Conservation (phyloP, 192 early-diverging fungal species). For the Glomus cerebriforme region DNA sequence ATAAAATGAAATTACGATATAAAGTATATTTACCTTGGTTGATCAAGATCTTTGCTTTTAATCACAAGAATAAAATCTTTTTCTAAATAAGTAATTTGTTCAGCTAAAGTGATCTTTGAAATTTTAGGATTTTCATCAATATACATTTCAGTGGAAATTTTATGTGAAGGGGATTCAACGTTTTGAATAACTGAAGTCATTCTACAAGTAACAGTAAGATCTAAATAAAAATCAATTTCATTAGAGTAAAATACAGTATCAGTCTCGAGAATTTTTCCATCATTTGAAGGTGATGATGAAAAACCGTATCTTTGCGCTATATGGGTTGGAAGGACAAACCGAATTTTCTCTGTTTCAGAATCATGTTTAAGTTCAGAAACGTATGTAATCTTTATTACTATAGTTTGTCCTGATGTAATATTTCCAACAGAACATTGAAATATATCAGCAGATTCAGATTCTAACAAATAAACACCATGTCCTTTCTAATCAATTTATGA, state of each 20-base stretch:
- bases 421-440: constrained; percentile 55
- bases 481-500: constrained; percentile 2
- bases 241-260: neutral
- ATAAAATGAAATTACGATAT: neutral
- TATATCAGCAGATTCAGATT: constrained; percentile 34
- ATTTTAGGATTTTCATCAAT: constrained; percentile 29
- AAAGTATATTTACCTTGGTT: constrained; percentile 29
- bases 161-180: constrained; percentile 52
- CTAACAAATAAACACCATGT: constrained; percentile 11
- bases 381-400: constrained; percentile 49
- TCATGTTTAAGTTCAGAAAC: constrained; percentile 51
- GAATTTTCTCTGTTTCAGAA: constrained; percentile 46
- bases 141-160: constrained; percentile 33
- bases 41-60: constrained; percentile 38
- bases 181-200: constrained; percentile 35
- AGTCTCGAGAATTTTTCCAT: neutral
- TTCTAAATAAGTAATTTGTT: constrained; percentile 36
- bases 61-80: constrained; percentile 37
- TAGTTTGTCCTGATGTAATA: constrained; percentile 37
- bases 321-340: constrained; percentile 49
- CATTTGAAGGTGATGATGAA: neutral
- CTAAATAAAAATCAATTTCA: neutral
- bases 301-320: constrained; percentile 52
- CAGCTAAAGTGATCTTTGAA: constrained; percentile 29
- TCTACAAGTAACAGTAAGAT: constrained; percentile 33